phyloP scores from a whole-genome alignment of 1,284 basidiomycete genomes.

The Fistulina hepatica region DNA sequence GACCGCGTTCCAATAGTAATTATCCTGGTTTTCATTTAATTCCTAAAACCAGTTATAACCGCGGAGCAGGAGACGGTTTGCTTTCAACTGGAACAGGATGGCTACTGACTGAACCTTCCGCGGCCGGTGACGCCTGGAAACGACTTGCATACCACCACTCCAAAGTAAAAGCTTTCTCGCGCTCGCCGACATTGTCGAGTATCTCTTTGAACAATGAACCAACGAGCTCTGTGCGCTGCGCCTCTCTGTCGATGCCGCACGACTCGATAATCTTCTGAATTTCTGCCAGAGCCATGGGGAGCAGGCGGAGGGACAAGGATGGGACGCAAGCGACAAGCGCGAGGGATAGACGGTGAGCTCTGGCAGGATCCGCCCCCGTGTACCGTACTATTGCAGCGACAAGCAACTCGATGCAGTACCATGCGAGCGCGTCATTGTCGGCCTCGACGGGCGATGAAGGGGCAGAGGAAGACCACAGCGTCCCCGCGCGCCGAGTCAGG shows the following conservation, averaged over 20 bases:
- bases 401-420: slow-evolving; percentile 49
- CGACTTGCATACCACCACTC: too few species aligned
- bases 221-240: slow-evolving; percentile 36
- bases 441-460: too few species aligned
- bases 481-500: slow-evolving; percentile 47
- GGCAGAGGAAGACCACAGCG: not conserved
- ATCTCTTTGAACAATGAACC: too few species aligned
- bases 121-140: too few species aligned
- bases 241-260: slow-evolving; percentile 12
- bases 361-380: slow-evolving; percentile 18
- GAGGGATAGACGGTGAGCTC: slow-evolving; percentile 42
- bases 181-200: too few species aligned
- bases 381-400: slow-evolving; percentile 30
- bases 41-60: too few species aligned
- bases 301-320: slow-evolving; percentile 41
- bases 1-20: too few species aligned
- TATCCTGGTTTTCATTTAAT: too few species aligned
- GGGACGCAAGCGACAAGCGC: slow-evolving; percentile 50
- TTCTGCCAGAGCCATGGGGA: slow-evolving; percentile 41
- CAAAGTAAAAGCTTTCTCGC: too few species aligned
- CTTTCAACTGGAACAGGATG: too few species aligned
- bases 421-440: slow-evolving; percentile 35
- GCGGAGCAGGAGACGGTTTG: too few species aligned
- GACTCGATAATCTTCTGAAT: slow-evolving; percentile 28
- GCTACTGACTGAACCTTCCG: too few species aligned